A percentile compares a stretch with the other conserved stretches of the same genome.
phyloP scores from a whole-genome alignment of 108 stramenopile species.

The Schizochytrium sp. region DNA sequence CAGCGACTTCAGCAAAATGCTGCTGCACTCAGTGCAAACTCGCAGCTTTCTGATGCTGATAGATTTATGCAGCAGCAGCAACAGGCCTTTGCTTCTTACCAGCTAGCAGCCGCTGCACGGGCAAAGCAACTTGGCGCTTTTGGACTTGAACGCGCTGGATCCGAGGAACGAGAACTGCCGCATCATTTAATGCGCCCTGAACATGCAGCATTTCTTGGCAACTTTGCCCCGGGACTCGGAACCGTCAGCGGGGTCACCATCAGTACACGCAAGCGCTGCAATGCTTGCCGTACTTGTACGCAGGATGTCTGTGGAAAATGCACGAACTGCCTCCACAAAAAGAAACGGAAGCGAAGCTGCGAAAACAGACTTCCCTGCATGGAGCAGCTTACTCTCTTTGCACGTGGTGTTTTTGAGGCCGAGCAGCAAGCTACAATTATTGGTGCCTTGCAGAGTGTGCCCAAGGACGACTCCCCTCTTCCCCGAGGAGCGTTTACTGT shows the following conservation, averaged over 20 bases:
- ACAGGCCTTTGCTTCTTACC: too few relatives aligned
- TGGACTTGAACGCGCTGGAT: too few relatives aligned
- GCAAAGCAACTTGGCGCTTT: too few relatives aligned
- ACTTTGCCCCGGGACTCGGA: neutral
- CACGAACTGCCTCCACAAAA: slow-evolving; percentile 61
- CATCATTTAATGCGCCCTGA: too few relatives aligned
- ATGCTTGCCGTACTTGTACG: slow-evolving; percentile 19
- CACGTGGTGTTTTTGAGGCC: neutral
- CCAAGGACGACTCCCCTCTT: slow-evolving; percentile 1
- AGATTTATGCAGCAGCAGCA: too few relatives aligned
- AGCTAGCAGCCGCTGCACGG: too few relatives aligned
- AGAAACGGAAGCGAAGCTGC: slow-evolving; percentile 55
- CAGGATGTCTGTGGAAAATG: slow-evolving; percentile 30
- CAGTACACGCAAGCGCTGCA: slow-evolving; percentile 60
- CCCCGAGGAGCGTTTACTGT: neutral
- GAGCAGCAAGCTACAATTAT: neutral
- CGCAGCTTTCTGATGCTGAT: too few relatives aligned
- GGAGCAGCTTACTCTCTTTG: slow-evolving; percentile 58
- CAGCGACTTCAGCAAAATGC: too few relatives aligned
- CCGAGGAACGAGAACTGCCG: too few relatives aligned
- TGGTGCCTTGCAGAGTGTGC: neutral
- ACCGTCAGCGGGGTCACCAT: slow-evolving; percentile 42
- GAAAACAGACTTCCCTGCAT: slow-evolving; percentile 52
- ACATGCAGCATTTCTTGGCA: too few relatives aligned
- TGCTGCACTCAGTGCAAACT: too few relatives aligned